Base-by-base conservation (phyloP, 345 rosid genomes). In the Eutrema japonicum region DNA sequence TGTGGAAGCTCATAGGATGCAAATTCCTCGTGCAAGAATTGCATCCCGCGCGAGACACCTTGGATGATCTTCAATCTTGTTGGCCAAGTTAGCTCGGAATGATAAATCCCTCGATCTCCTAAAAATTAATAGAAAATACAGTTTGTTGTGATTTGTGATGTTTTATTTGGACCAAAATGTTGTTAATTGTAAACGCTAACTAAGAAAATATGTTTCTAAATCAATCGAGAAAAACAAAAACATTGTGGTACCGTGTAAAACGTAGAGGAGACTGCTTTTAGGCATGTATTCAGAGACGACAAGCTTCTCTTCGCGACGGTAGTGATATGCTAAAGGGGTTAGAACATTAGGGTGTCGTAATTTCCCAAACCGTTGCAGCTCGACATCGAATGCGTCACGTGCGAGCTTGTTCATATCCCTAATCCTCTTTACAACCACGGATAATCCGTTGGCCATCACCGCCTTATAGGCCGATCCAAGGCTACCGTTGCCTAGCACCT, bases 381-480 rank as follows among this genome's bases (percentile, higher is more conserved):
- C 97, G 3, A 73, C 83, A 66, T 91, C 91, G 50, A 91, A 91
- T 11, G 52, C 80, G 0, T 89, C 95, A 75, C 82, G 89, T 0
- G 78, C 82, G 27, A 88, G 54, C 70, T 38, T 79, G 57, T 88
- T 91, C 94, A 94, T 88, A 71, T 86, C 97, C 66, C 87, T 82
- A 78, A 88, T 84, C 73, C 97, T 84, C 82, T 94, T 94, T 56
- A 94, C 98, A 72, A 88, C 98, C 63, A 94, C 97, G 0, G 90
- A 75, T 55, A 89, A 58, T 27, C 96, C 97, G n/a, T 72, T 89
- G 0, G 81, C 58, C 96, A 94, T 81, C 42, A 75, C 80, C 0
- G 98, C 98, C 79, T 89, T 94, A 35, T 94, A 94, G 0, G 97
- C 88, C 6, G 98, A 94, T 45, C 98, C 97, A 26, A 94, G 69